These are phyloP conservation scores for Aspergillus taichungensis DNA, from an alignment of 495 filamentous ascomycete genomes.

Conservation along the genomic window DNA sequence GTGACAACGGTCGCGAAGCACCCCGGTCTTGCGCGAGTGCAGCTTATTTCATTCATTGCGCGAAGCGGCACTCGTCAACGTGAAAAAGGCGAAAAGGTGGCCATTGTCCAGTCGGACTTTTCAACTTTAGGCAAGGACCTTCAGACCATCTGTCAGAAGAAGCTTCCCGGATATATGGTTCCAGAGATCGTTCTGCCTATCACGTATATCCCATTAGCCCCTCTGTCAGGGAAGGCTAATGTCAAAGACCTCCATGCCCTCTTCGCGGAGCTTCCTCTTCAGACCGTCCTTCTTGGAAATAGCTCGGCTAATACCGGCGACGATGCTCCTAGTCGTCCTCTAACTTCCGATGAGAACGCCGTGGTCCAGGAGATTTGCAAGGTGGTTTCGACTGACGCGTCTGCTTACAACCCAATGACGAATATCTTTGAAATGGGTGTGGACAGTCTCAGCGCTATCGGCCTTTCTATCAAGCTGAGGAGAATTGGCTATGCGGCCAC, in stretches of 20 bases:
- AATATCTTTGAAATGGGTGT: constrained; percentile 34
- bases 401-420: constrained; percentile 41
- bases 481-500: constrained; percentile 46
- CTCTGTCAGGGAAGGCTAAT: constrained; percentile 42
- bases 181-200: constrained; percentile 41
- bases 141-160: constrained; percentile 28
- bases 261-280: constrained; percentile 14
- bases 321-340: neutral
- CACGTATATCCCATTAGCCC: constrained; percentile 30
- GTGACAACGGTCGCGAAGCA: constrained; percentile 36
- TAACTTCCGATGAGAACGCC: constrained; percentile 14
- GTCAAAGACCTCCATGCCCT: constrained; percentile 33
- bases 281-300: constrained; percentile 15
- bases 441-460: constrained; percentile 36
- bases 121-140: constrained; percentile 17
- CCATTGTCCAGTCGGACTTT: constrained; percentile 17
- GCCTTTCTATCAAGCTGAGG: constrained; percentile 56
- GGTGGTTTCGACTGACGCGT: constrained; percentile 19
- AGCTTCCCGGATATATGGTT: constrained; percentile 47
- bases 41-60: constrained; percentile 34
- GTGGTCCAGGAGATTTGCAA: constrained; percentile 15
- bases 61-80: constrained; percentile 3
- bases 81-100: constrained; percentile 1
- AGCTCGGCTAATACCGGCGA: constrained; percentile 1
- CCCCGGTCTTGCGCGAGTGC: constrained; percentile 30